Evolutionary conservation across 1,284 basidiomycete genomes (phyloP), one percentile per base, ranked within the genome.

Genomic region (Papiliotrema nemorosa): DNA sequence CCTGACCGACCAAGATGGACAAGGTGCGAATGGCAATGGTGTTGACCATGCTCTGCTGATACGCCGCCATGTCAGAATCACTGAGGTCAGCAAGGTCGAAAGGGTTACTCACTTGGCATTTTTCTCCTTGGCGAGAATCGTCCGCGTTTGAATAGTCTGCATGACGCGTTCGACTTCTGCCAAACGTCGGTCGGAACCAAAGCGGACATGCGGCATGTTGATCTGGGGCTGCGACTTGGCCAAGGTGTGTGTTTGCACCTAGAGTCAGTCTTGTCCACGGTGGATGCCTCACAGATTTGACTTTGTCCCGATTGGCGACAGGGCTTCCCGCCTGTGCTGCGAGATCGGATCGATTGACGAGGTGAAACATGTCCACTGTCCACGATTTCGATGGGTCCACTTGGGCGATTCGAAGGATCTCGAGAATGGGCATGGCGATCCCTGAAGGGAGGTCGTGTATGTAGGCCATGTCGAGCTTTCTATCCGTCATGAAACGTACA

Each of bases 141-240:
- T 81, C 0, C 86, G 79, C 22, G 86, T 70, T 1, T 75, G 77
- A 1, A 86, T 86, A 0, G 88, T 91, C 59, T 87, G 88, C 31
- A 96, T 73, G 81, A 96, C 87, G 1, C 89, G 80, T 18, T 86
- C 85, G 9, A 91, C 88, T 67, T 96, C 91, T 45, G 90, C 86
- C 21, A 94, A 66, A 22, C 91, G 80, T 33, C 86, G 80, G 73
- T 96, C 91, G 58, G 88, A 83, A 3, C 87, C 87, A 57, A 93
- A 93, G 5, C 90, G 82, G 47, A 91, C 86, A 50, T 84, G 83
- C 0, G 86, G 69, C 0, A 68, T 44, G 2, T 56, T 48, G 21
- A 56, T 35, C 38, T 47, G 10, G 25, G 21, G 12, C 37, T 40
- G 41, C 36, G 39, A 41, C 14, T 33, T 21, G 10, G 14, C 31